Base-by-base conservation (phyloP, 2,329 filamentous ascomycete species). In the Diatrype stigma region DNA sequence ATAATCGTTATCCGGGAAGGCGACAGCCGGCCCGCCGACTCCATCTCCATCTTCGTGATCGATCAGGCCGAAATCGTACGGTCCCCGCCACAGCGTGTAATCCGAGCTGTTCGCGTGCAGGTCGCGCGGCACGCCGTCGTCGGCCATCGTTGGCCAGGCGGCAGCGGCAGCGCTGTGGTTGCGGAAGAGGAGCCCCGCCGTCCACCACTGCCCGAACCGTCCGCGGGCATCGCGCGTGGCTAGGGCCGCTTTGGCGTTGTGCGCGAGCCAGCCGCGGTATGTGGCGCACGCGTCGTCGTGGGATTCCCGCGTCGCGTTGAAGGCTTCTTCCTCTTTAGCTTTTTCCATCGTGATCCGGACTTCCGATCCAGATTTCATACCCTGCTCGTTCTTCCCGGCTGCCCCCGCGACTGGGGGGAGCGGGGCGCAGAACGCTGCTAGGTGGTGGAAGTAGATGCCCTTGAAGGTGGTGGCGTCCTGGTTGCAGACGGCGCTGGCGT, bases 381-480 rank as follows among this genome's bases (percentile, higher is more conserved):
- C n/a, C n/a, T n/a, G n/a, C n/a, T n/a, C n/a, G 12, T 71, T 55
- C 2, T 58, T 55, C 37, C 66, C 68, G 1, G 78, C 34, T 17
- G 12, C 16, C 34, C 5, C 34, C 30, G 14, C 30, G n/a, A n/a
- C n/a, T n/a, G n/a, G 68, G 10, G 73, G 63, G 0, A 96, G 69
- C 0, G 83, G 79, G 4, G 79, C 77, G 67, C 93, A 96, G 66
- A 96, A 96, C 1, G 82, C 72, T 0, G 84, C 80, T 2, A 96
- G 74, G 64, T 96, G 93, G 64, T 96, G 89, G 71, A 96, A 96
- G 75, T 92, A 96, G 51, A 96, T 93, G 26, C 90, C 89, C 68
- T 96, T 97, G 80, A 96, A 96, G 0, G 89, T 91, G 62, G 96
- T 92, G 0, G 79, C 80, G 60, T 97, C 81, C 66, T 96, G 91